Evolutionary conservation across 306 rosid species (phyloP).

Genomic region (Dryas alaskensis): DNA sequence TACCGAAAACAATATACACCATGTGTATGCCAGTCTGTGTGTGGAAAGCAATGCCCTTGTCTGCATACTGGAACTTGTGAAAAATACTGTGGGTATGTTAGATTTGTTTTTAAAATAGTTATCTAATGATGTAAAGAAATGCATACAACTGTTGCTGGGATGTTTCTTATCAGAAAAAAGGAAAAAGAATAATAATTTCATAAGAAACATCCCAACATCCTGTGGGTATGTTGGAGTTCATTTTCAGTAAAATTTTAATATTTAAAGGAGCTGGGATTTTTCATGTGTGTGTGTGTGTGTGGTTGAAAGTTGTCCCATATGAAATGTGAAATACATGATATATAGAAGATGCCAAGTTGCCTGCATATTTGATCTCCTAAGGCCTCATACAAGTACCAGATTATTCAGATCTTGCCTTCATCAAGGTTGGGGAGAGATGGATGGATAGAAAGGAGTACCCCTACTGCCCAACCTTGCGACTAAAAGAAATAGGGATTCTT

Average conservation of each 20-base stretch:
- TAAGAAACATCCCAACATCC: background rate
- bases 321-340: background rate
- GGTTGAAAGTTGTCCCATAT: background rate
- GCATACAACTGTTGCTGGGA: background rate
- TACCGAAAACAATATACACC: conserved; percentile 62
- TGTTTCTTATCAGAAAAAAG: background rate
- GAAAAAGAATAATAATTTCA: background rate
- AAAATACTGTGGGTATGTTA: conserved; percentile 83
- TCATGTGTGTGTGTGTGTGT: background rate
- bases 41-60: conserved; percentile 85
- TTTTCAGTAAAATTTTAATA: background rate
- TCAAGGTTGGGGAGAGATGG: background rate
- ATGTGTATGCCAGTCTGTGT: conserved; percentile 65
- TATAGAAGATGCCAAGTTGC: no score
- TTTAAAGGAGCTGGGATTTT: no score
- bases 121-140: conserved; percentile 1
- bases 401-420: background rate
- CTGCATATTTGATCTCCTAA: no score
- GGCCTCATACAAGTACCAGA: background rate
- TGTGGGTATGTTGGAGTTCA: background rate
- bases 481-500: background rate
- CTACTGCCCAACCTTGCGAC: background rate
- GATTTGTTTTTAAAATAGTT: background rate
- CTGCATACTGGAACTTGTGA: conserved; percentile 62
- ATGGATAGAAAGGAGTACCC: background rate